phyloP scores from a whole-genome alignment of 805 yeast genomes.

The Komagataella populi region DNA sequence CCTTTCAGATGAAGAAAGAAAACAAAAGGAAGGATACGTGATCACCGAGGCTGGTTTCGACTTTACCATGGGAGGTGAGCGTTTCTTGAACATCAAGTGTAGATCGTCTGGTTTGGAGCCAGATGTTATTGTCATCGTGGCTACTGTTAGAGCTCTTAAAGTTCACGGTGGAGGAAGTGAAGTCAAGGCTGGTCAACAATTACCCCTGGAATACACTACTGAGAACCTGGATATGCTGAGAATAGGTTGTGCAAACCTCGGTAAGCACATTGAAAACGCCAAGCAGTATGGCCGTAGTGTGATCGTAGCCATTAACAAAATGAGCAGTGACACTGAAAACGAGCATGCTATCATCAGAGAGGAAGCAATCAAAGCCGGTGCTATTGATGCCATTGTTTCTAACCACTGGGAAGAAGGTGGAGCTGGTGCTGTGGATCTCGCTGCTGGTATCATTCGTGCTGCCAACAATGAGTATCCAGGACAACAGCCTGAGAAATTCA shows the following conservation, averaged over 20 bases:
- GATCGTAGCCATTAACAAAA: slow-evolving; percentile 85
- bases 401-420: slow-evolving; percentile 98
- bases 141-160: slow-evolving; percentile 93
- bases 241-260: slow-evolving; percentile 76
- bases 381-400: slow-evolving; percentile 77
- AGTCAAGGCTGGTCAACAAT: slow-evolving; percentile 83
- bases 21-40: slow-evolving; percentile 54
- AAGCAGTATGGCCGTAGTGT: slow-evolving; percentile 81
- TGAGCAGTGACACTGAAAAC: slow-evolving; percentile 67
- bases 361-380: slow-evolving; percentile 85
- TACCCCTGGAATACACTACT: slow-evolving; percentile 68
- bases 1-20: slow-evolving; percentile 15
- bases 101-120: slow-evolving; percentile 82
- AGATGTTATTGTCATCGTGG: slow-evolving; percentile 85
- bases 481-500: slow-evolving; percentile 16
- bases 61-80: slow-evolving; percentile 98
- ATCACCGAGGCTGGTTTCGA: slow-evolving; percentile 98
- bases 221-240: slow-evolving; percentile 72
- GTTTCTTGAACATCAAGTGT: slow-evolving; percentile 92
- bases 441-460: slow-evolving; percentile 71
- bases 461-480: slow-evolving; percentile 27
- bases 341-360: slow-evolving; percentile 72
- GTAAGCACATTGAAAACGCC: slow-evolving; percentile 82
- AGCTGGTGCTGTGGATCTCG: slow-evolving; percentile 72
- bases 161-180: slow-evolving; percentile 97